phyloP scores from a whole-genome alignment of 495 filamentous ascomycete genomes.

The Podospora appendiculata region DNA sequence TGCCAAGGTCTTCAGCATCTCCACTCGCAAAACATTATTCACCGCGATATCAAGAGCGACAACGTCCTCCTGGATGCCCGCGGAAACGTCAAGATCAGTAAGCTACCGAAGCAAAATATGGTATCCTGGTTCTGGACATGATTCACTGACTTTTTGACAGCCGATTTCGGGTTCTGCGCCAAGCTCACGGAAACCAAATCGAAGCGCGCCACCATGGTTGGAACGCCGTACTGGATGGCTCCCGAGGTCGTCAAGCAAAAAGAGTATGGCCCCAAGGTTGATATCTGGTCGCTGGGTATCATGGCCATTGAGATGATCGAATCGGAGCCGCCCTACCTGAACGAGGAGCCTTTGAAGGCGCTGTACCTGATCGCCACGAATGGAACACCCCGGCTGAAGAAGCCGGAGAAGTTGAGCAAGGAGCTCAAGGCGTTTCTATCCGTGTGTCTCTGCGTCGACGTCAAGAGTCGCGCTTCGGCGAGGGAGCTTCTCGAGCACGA shows the following conservation, averaged over 20 bases:
- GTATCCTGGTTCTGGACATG: neutral
- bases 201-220: slow-evolving; percentile 98
- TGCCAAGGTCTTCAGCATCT: slow-evolving; percentile 91
- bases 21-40: slow-evolving; percentile 93
- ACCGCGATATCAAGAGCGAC: slow-evolving; percentile 98
- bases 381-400: slow-evolving; percentile 93
- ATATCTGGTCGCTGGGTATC: slow-evolving; percentile 97
- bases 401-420: slow-evolving; percentile 92
- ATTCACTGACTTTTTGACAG: slow-evolving; percentile 40
- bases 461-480: slow-evolving; percentile 87
- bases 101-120: slow-evolving; percentile 23
- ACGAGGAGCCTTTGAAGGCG: slow-evolving; percentile 95
- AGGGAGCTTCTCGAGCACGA: slow-evolving; percentile 76
- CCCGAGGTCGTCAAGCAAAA: slow-evolving; percentile 96
- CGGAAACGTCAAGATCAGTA: slow-evolving; percentile 97
- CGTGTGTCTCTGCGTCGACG: slow-evolving; percentile 92
- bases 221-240: slow-evolving; percentile 99
- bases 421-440: slow-evolving; percentile 93
- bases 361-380: slow-evolving; percentile 97
- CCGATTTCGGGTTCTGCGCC: slow-evolving; percentile 98
- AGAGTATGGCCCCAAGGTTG: slow-evolving; percentile 96
- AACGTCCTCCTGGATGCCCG: slow-evolving; percentile 91
- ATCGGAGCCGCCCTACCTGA: slow-evolving; percentile 93
- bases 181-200: slow-evolving; percentile 95
- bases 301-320: slow-evolving; percentile 99